Evolutionary conservation across 2,329 filamentous ascomycete genomes (phyloP).

Genomic region (Aspergillus cejpii): DNA sequence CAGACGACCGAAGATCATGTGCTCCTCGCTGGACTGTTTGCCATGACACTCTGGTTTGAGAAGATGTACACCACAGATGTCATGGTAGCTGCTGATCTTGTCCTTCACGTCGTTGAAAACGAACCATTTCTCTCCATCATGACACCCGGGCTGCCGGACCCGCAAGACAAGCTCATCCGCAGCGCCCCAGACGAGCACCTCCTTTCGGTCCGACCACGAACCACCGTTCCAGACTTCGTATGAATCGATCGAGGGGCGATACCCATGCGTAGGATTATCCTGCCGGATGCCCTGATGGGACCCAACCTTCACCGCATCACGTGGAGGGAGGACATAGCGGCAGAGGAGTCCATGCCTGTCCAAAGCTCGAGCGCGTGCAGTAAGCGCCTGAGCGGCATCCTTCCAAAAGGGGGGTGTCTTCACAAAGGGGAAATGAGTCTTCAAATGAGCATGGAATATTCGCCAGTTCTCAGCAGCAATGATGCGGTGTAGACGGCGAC

Average conservation of each 20-base stretch:
- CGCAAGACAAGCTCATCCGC: conserved; percentile 51
- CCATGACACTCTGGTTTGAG: conserved; percentile 40
- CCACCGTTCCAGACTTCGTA: conserved; percentile 48
- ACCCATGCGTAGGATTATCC: conserved; percentile 51
- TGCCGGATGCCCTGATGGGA: conserved; percentile 31
- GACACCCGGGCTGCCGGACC: conserved; percentile 40
- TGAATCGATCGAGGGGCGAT: conserved; percentile 53
- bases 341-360: conserved; percentile 52
- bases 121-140: conserved; percentile 40
- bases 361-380: conserved; percentile 52
- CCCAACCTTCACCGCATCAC: conserved; percentile 37
- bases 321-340: conserved; percentile 45
- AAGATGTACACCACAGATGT: conserved; percentile 53
- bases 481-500: conserved; percentile 41
- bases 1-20: conserved; percentile 51
- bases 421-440: conserved; percentile 44
- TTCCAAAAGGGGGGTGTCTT: conserved; percentile 41
- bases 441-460: conserved; percentile 43
- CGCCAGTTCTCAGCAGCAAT: conserved; percentile 46
- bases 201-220: conserved; percentile 46
- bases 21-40: conserved; percentile 34
- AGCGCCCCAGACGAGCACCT: conserved; percentile 56
- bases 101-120: conserved; percentile 47
- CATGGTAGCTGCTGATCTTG: conserved; percentile 49
- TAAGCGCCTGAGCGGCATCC: conserved; percentile 49